Evolutionary conservation across 768 basidiomycete species (phyloP), one percentile per base, ranked within the genome.

Genomic region (Guyanaporus albipodus): DNA sequence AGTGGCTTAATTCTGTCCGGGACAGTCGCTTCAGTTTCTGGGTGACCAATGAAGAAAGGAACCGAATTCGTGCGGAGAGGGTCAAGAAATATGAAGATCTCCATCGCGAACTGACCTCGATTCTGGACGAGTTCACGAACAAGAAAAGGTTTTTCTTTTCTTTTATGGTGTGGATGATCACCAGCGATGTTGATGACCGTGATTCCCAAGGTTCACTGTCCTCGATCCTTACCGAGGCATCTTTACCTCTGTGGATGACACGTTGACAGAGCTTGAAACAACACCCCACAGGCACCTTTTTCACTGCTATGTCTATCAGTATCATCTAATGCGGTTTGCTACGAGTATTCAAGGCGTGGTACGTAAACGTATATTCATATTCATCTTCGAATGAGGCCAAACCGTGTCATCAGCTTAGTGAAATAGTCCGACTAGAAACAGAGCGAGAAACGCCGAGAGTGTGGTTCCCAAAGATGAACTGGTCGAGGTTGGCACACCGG

Each of bases 281-380:
- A 80, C 78, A 1, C 77, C 81, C 0, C 86, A 88, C 63, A 77
- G 81, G 32, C 79, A 82, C 58, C 68, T 90, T 8, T 90, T 90
- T 54, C 70, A 86, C 46, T 85, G 82, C 40, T 89, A 83, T 54
- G 76, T 85, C 23, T 88, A 85, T 59, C 84, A 90, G 50, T 75
- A 70, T 44, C 76, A 77, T 48, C 53, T 73, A 40, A 70, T 73
- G 59, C 64, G 60, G 11, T 73, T 76, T 50, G 58, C 67, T 3
- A 46, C 50, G 8, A 50, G 58, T 10, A 45, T 73, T 5, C 52
- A 59, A n/a, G 64, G 64, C 7, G 40, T 69, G 47, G 75, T 77
- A 35, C 17, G 73, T 52, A 28, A 15, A 18, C 21, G 7, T 3
- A n/a, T 43, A 2, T n/a, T 4, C 4, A 4, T 17, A 12, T 11